Conservation (phyloP, 352 stramenopile genomes). For the Pythium vanterpoolii region DNA sequence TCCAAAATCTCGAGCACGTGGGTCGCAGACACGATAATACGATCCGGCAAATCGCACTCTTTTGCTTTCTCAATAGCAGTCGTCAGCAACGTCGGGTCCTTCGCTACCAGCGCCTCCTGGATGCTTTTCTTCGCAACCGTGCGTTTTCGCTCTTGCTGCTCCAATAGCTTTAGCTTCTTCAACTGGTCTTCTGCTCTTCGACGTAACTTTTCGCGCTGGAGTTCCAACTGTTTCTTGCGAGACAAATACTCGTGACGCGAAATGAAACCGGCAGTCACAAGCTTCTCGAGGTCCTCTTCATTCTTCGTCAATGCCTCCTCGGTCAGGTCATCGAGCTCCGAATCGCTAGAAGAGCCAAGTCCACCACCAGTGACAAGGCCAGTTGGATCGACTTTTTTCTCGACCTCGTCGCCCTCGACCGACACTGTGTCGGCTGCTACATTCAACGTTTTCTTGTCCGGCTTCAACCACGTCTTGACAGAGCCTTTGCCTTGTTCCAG, state of each 20-base stretch:
- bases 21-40: conserved; percentile 64
- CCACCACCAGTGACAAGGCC: background rate
- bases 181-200: conserved; percentile 50
- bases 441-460: conserved; percentile 46
- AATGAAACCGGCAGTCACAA: conserved; percentile 60
- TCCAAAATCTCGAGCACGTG: conserved; percentile 80
- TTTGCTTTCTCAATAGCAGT: conserved; percentile 67
- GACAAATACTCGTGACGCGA: conserved; percentile 81
- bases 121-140: conserved; percentile 61
- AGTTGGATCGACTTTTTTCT: conserved; percentile 30
- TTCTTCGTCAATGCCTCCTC: conserved; percentile 65
- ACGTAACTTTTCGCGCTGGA: conserved; percentile 57
- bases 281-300: conserved; percentile 69
- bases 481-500: conserved; percentile 52
- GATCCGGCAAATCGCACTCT: conserved; percentile 57
- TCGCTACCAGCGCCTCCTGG: conserved; percentile 55
- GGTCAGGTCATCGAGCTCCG: conserved; percentile 60
- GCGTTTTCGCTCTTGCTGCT: conserved; percentile 66
- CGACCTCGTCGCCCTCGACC: conserved; percentile 33
- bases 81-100: conserved; percentile 51
- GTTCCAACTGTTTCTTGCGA: conserved; percentile 69
- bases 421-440: conserved; percentile 12
- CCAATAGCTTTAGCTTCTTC: conserved; percentile 61
- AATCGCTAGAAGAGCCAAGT: conserved; percentile 48
- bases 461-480: conserved; percentile 57